Base-by-base conservation (phyloP, 23 red algal species). In the Pyropia yezoensis region DNA sequence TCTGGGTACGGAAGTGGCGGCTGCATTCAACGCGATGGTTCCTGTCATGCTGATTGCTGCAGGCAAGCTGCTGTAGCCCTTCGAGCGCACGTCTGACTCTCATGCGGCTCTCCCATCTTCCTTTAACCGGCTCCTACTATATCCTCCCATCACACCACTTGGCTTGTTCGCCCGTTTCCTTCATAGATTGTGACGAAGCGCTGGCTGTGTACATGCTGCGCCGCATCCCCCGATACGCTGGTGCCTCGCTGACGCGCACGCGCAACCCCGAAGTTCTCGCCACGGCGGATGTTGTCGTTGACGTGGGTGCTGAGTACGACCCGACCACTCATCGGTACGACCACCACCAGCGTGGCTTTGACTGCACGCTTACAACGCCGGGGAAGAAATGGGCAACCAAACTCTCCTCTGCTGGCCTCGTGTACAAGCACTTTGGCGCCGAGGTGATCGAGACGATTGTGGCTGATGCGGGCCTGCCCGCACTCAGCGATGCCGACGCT, bases 351-450 rank as follows among this genome's bases (percentile, higher is more conserved):
- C 87, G 94, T 27, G 74, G 66, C 28, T 98, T 98, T 56, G 65
- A 53, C 34, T 67, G 78, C 49, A 91, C 86, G 29, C 88, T 98
- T 28, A 54, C 62, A 1, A n/a, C 59, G 20, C 28, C 28, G 2
- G 66, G 65, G 39, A 58, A 71, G 25, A 61, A 62, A 18, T 66
- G 54, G 18, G 27, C 51, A 26, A 98, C 78, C 27, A 90, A 87
- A 51, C 78, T 98, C 19, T 86, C 78, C 33, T 82, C 74, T 32
- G 94, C 94, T 17, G 94, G 94, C 18, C 76, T 98, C 18, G 79
- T 98, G 14, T 98, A 91, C 80, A 98, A 98, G 65, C 94, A 98
- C 70, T 91, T 82, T 76, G 94, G 94, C 19, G 26, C 54, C n/a
- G 81, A 98, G 27, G 65, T 91, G 14, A 60, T 95, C 13, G 52